These are phyloP conservation scores for Plasmodium fragile DNA, from an alignment of 169 alveolate genomes.

Conservation along the genomic window DNA sequence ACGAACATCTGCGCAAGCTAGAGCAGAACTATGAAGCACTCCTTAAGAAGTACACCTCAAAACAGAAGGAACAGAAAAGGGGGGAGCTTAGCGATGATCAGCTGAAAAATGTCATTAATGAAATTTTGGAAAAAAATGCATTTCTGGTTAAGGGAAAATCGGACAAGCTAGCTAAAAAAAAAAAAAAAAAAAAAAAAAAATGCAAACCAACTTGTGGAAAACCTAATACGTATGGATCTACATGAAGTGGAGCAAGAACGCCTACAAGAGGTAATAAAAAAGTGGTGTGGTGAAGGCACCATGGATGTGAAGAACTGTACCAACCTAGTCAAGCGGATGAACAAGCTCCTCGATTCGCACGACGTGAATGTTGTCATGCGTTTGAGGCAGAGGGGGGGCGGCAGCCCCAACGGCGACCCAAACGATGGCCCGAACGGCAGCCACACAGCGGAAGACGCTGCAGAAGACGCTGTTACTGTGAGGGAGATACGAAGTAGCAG, in stretches of 20 bases:
- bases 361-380: not conserved
- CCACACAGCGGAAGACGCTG: not conserved
- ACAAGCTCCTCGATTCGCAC: constrained; percentile 26
- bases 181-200: constrained; percentile 5
- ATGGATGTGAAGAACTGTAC: not conserved
- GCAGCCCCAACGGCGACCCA: not conserved
- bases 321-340: constrained; percentile 20
- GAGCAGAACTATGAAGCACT: constrained; percentile 34
- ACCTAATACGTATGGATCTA: constrained; percentile 1
- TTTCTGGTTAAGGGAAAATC: not conserved
- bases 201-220: not conserved
- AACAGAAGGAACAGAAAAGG: not conserved
- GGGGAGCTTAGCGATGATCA: constrained; percentile 3
- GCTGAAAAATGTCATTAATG: constrained; percentile 25
- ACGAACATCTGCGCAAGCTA: not conserved
- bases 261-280: constrained; percentile 9
- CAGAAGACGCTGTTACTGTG: not conserved
- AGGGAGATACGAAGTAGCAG: not conserved
- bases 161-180: not conserved
- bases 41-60: constrained; percentile 3
- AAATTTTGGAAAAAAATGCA: constrained; percentile 19
- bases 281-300: not conserved
- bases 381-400: not conserved
- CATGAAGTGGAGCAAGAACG: constrained; percentile 32
- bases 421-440: not conserved